A percentile compares a stretch with the other conserved stretches of the same genome.
These are phyloP conservation scores for Straminergon stramineum DNA, from an alignment of 225 moss, liverwort and hornwort species.

Conservation along the genomic window DNA sequence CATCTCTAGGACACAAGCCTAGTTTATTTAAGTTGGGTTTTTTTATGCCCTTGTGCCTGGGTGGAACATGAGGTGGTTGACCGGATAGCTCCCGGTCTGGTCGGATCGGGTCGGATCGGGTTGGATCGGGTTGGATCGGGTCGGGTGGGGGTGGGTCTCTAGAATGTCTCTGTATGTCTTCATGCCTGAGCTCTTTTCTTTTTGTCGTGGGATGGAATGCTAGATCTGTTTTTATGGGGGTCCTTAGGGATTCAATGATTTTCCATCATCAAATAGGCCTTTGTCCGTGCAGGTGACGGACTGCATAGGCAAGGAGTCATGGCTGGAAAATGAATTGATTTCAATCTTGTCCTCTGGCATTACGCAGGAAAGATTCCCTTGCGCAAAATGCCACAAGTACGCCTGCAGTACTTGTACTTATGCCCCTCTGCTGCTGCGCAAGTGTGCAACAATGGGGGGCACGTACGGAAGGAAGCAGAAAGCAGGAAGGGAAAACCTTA, in stretches of 20 bases:
- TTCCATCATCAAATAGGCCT: neutral
- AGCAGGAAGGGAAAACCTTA: neutral
- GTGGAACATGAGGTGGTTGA: neutral
- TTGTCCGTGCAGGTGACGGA: neutral
- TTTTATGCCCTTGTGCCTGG: neutral
- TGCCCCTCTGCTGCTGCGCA: neutral
- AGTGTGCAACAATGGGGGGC: neutral
- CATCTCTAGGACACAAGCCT: neutral
- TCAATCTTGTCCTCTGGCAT: neutral
- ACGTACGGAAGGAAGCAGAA: neutral
- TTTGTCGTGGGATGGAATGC: neutral
- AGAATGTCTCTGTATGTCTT: neutral
- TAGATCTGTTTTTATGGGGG: neutral
- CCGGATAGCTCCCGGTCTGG: neutral
- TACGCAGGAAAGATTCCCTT: constrained; percentile 1
- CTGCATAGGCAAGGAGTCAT: neutral
- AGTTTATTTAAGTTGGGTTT: neutral
- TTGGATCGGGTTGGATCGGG: too few relatives aligned
- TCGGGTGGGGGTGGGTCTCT: neutral
- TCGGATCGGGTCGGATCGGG: too few relatives aligned
- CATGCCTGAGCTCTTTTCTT: neutral
- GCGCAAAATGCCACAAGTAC: constrained; percentile 1
- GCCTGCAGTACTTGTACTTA: neutral
- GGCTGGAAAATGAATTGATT: neutral
- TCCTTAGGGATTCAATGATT: neutral